These are phyloP conservation scores for Karstenula rhodostoma DNA, from an alignment of 2,329 filamentous ascomycete species.

Conservation along the genomic window DNA sequence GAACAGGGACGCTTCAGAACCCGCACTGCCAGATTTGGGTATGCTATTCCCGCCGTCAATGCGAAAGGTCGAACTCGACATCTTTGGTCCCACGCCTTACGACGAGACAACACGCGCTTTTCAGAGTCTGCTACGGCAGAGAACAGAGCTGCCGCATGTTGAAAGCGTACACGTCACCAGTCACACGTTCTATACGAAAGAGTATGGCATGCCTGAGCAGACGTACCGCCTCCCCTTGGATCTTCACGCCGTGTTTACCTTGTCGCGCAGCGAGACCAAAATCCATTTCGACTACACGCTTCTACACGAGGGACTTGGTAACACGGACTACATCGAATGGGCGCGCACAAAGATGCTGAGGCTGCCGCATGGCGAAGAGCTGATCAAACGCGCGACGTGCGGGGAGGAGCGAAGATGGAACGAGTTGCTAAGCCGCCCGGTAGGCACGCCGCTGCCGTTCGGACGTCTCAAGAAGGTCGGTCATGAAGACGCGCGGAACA, in stretches of 20 bases:
- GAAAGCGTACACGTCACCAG: not conserved
- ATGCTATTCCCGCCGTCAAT: not conserved
- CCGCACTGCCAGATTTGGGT: not conserved
- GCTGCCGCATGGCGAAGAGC: not conserved
- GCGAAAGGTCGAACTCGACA: not conserved
- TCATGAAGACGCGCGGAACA: not conserved
- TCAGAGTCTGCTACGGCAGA: not conserved
- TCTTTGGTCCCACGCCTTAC: not conserved
- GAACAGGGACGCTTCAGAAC: not conserved
- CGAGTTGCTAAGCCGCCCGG: not conserved
- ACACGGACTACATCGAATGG: not conserved
- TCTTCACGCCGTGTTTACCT: not conserved
- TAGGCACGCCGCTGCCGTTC: not conserved
- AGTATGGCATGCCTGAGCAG: not conserved
- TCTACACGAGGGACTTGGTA: not conserved
- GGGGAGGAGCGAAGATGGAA: not conserved
- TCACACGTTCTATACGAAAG: not conserved
- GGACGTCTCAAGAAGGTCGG: not conserved
- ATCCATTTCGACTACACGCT: not conserved
- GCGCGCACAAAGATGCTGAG: not conserved
- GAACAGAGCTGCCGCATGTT: not conserved
- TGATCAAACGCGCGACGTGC: not conserved
- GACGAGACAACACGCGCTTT: not conserved
- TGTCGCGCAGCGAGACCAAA: not conserved
- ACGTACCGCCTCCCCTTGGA: not conserved